phyloP scores from a whole-genome alignment of 208 protist genomes.

The Herpetomonas tarakana region DNA sequence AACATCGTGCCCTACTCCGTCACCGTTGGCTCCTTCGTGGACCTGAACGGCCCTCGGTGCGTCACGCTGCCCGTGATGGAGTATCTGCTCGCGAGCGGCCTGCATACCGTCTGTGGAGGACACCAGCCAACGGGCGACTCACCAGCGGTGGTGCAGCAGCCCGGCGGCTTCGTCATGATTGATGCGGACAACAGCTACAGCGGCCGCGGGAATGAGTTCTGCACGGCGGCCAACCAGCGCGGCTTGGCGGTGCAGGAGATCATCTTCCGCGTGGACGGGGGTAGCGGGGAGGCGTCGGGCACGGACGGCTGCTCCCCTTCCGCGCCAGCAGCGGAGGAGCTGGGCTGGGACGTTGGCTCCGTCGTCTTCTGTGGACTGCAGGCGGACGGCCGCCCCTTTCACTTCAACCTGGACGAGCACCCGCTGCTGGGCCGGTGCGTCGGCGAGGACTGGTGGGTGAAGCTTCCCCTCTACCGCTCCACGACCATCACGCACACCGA shows the following conservation, averaged over 20 bases:
- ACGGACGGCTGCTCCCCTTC: neutral
- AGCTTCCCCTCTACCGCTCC: constrained; percentile 19
- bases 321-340: neutral
- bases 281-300: neutral
- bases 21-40: constrained; percentile 48
- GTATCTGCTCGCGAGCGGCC: constrained; percentile 65
- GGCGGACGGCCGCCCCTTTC: constrained; percentile 39
- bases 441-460: constrained; percentile 71
- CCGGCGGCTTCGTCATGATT: constrained; percentile 57
- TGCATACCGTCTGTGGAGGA: constrained; percentile 67
- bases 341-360: neutral
- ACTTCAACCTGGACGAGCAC: constrained; percentile 28
- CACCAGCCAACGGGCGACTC: constrained; percentile 83
- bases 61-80: constrained; percentile 45
- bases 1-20: constrained; percentile 53
- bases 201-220: constrained; percentile 30
- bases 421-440: constrained; percentile 41
- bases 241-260: constrained; percentile 59
- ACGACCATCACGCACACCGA: neutral
- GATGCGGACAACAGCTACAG: constrained; percentile 86
- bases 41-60: constrained; percentile 42
- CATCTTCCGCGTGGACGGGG: constrained; percentile 31
- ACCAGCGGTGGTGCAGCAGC: constrained; percentile 67
- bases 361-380: constrained; percentile 41
- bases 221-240: constrained; percentile 32